phyloP scores from a whole-genome alignment of 192 early-diverging fungal species.

The Coemansia sp. region DNA sequence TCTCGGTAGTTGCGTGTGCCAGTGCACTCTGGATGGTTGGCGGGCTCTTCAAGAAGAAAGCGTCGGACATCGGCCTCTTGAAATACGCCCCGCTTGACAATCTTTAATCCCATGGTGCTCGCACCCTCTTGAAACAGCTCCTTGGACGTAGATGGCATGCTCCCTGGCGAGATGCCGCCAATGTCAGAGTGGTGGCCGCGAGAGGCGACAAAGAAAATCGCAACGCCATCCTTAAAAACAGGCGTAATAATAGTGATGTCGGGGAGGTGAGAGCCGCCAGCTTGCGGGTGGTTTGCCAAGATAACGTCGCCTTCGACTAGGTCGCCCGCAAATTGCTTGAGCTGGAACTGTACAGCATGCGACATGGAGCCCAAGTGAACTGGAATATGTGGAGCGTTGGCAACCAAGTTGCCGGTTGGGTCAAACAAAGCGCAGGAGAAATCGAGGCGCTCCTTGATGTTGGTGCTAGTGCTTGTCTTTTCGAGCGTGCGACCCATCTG shows the following conservation, averaged over 20 bases:
- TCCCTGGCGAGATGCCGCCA: conserved; percentile 78
- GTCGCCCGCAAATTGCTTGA: conserved; percentile 63
- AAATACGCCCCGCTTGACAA: conserved; percentile 80
- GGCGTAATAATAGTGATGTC: conserved; percentile 97
- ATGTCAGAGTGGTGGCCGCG: conserved; percentile 95
- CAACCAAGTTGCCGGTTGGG: conserved; percentile 76
- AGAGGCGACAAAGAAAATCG: conserved; percentile 94
- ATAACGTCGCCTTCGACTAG: conserved; percentile 91
- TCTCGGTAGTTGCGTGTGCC: conserved; percentile 88
- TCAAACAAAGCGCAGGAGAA: conserved; percentile 97
- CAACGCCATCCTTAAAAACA: conserved; percentile 68
- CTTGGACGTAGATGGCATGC: conserved; percentile 91
- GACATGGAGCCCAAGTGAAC: conserved; percentile 94
- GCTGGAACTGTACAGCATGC: conserved; percentile 91
- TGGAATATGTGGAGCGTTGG: conserved; percentile 87
- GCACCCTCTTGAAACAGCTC: conserved; percentile 96
- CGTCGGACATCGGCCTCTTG: conserved; percentile 79
- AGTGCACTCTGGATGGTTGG: conserved; percentile 76
- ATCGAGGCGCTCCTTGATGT: conserved; percentile 97
- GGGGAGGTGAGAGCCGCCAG: conserved; percentile 93
- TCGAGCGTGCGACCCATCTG: conserved; percentile 95
- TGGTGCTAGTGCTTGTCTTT: conserved; percentile 92
- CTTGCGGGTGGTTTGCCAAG: conserved; percentile 92
- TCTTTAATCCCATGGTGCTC: conserved; percentile 81
- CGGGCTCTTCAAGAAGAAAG: conserved; percentile 78